Evolutionary conservation across 163 green algal species (phyloP).

Genomic region (Chlamydomonas reinhardtii): DNA sequence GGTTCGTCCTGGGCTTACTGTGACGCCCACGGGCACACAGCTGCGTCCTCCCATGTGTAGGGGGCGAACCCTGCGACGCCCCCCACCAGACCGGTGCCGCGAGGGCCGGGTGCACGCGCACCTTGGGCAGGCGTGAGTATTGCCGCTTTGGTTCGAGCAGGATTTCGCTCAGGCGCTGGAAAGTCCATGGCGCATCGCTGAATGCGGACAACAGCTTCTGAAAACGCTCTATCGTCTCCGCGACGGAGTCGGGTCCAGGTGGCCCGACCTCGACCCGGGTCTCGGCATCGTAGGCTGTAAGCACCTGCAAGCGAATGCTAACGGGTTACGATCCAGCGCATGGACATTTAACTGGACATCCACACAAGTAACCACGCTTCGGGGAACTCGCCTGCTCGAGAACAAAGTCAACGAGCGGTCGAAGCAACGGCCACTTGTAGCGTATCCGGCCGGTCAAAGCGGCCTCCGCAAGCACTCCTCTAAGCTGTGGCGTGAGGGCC

Average conservation of each 20-base stretch:
- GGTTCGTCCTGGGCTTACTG: no score
- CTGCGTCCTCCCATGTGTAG: no score
- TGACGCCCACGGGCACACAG: no score
- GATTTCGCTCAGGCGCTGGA: constrained; percentile 88
- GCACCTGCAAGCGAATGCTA: constrained; percentile 5
- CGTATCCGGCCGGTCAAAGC: constrained; percentile 72
- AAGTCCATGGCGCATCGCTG: constrained; percentile 79
- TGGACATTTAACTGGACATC: no score
- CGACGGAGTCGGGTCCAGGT: constrained; percentile 18
- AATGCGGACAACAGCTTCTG: constrained; percentile 62
- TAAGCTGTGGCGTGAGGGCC: constrained; percentile 59
- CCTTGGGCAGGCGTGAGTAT: constrained; percentile 82
- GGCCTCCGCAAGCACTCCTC: constrained; percentile 75
- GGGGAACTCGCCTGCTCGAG: constrained; percentile 58
- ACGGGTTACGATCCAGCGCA: background rate
- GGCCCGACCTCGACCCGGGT: constrained; percentile 45
- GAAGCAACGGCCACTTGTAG: constrained; percentile 76
- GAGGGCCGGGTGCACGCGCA: background rate
- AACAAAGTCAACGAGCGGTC: constrained; percentile 66
- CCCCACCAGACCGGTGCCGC: no score
- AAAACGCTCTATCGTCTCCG: constrained; percentile 57
- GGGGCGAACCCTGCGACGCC: no score
- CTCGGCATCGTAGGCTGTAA: constrained; percentile 42
- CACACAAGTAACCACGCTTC: no score
- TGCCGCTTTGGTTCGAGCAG: constrained; percentile 86